Evolutionary conservation across 257 asterid genomes (phyloP).

Genomic region (Parsonsia alboflavescens): DNA sequence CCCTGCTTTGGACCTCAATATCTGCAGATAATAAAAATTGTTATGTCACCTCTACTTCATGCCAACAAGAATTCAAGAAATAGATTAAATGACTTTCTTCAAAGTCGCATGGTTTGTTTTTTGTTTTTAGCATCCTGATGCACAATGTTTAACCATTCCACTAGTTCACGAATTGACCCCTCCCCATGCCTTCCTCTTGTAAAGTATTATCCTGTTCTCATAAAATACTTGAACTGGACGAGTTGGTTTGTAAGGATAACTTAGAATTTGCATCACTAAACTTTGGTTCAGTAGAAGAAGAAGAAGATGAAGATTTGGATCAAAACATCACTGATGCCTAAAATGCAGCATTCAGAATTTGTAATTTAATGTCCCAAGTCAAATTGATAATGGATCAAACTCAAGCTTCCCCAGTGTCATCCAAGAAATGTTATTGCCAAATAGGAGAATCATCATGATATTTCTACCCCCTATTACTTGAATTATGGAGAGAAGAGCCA

Average conservation of each 20-base stretch:
- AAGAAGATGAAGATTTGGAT: background rate
- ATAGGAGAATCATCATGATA: background rate
- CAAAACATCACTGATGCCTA: background rate
- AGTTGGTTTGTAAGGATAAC: background rate
- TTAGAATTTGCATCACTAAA: background rate
- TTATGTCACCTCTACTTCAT: background rate
- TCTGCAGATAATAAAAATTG: background rate
- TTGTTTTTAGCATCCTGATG: background rate
- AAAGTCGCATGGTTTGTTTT: background rate
- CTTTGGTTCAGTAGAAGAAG: background rate
- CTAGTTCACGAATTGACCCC: background rate
- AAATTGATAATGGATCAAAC: background rate
- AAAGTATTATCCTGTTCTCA: background rate
- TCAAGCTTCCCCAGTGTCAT: background rate
- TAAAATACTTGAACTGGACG: background rate
- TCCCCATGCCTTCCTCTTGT: background rate
- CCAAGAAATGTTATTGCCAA: background rate
- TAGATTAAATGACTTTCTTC: background rate
- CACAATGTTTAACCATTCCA: background rate
- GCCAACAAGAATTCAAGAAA: background rate
- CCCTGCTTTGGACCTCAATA: background rate
- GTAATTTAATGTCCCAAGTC: background rate
- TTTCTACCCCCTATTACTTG: background rate
- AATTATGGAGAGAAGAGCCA: background rate
- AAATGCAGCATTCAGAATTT: background rate